phyloP scores from a whole-genome alignment of 1,284 basidiomycete genomes.

The Fomitopsis palustris region DNA sequence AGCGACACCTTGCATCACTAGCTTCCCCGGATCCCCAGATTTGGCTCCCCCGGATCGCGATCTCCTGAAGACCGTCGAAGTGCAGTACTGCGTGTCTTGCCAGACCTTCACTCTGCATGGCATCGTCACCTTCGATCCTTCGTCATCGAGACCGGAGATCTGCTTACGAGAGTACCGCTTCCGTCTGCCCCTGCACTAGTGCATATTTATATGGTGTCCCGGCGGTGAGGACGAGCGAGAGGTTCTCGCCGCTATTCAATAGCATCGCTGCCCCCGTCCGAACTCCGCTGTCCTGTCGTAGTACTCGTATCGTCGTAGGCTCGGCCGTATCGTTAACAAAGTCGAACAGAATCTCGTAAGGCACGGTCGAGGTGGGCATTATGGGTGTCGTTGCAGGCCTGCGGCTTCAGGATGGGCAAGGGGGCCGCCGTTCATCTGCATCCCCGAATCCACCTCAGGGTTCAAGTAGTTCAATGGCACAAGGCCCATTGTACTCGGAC shows the following conservation, averaged over 20 bases:
- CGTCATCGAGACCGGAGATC: not conserved
- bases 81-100: constrained; percentile 37
- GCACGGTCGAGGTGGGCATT: constrained; percentile 47
- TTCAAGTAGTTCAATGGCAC: constrained; percentile 1
- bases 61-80: constrained; percentile 32
- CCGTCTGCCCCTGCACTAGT: constrained; percentile 23
- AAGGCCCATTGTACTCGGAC: constrained; percentile 2
- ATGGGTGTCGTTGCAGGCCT: constrained; percentile 5
- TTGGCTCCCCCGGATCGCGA: not conserved
- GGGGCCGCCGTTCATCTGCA: not conserved
- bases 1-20: constrained; percentile 11
- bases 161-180: constrained; percentile 31
- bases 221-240: constrained; percentile 28
- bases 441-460: not conserved
- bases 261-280: constrained; percentile 22
- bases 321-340: constrained; percentile 42
- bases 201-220: constrained; percentile 29
- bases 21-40: constrained; percentile 1
- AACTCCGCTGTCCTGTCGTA: constrained; percentile 17
- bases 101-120: constrained; percentile 37
- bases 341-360: constrained; percentile 49
- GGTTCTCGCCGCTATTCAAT: constrained; percentile 22
- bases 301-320: constrained; percentile 32
- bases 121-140: not conserved
- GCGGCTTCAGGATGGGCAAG: not conserved